A percentile compares a stretch with the other conserved stretches of the same genome.
Evolutionary conservation across 2,329 filamentous ascomycete species (phyloP).

Genomic region (Hypoxylon sp.): DNA sequence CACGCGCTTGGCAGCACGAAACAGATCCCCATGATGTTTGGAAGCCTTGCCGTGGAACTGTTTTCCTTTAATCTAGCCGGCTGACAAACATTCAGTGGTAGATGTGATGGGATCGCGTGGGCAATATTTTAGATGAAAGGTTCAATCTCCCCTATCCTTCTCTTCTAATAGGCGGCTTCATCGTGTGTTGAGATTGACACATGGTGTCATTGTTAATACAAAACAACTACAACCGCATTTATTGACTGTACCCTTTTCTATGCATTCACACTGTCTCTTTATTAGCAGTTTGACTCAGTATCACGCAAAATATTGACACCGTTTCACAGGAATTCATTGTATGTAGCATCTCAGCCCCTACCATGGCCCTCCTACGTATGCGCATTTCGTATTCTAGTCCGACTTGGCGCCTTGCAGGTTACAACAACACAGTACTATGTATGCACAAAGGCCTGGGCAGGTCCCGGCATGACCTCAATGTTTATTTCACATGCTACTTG

Average conservation of each 20-base stretch:
- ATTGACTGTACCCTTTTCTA: conserved; percentile 29
- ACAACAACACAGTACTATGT: conserved; percentile 24
- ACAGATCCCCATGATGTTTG: conserved; percentile 17
- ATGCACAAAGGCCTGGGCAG: conserved; percentile 20
- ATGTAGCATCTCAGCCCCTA: conserved; percentile 19
- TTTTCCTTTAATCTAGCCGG: conserved; percentile 3
- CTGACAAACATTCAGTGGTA: conserved; percentile 4
- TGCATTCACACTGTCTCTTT: conserved; percentile 29
- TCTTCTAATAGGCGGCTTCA: too few relatives aligned
- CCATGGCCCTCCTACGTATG: conserved; percentile 25
- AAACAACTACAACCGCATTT: conserved; percentile 4
- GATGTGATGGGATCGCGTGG: background rate
- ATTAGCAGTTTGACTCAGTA: conserved; percentile 26
- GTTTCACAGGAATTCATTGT: conserved; percentile 26
- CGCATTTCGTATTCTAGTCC: conserved; percentile 33
- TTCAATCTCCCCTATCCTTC: too few relatives aligned
- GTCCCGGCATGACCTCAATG: conserved; percentile 1
- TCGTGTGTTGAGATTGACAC: too few relatives aligned
- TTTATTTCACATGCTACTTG: conserved; percentile 22
- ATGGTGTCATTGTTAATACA: conserved; percentile 7
- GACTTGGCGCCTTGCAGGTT: conserved; percentile 32
- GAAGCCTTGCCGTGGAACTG: conserved; percentile 5
- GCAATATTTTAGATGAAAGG: too few relatives aligned
- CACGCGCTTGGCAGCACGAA: conserved; percentile 10
- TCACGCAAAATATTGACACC: conserved; percentile 21